Base-by-base conservation (phyloP, 148 eudicot species). In the Rhododendron molle region DNA sequence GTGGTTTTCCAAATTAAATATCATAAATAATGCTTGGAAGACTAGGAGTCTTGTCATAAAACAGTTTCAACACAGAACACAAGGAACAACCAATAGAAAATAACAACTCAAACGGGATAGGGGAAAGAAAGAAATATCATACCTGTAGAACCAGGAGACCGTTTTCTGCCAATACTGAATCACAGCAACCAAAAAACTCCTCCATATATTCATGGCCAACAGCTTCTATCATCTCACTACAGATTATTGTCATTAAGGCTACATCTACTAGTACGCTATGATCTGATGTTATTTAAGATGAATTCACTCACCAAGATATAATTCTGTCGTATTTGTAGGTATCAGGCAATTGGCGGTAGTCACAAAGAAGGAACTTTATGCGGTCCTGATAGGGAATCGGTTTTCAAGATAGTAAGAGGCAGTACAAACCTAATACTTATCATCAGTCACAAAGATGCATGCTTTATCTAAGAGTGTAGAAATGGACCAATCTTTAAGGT, bases 101-200 rank as follows among this genome's bases (percentile, higher is more conserved):
- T 30, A 54, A 9, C 26, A 54, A 56, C 69, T 52, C 18, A 18
- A 52, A 77, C 2, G 38, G 26, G 60, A 21, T 26, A 47, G 72
- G 21, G 28, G 36, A 84, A 83, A 56, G 72, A 40, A 84, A 38
- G 38, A 80, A 47, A 6, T 23, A 71, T 47, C 26, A 10, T 90
- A 97, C 98, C 97, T 96, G 99, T 62, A 95, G 88, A 80, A 97
- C 96, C 28, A 97, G 76, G 79, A 97, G 89, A 2, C 99, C 99
- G 85, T 93, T 86, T 49, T 91, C 85, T 76, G 96, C 98, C 86
- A 97, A 85, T 65, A 87, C 67, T 16, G 94, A 91, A 32, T 97
- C 99, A 74, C 97, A 94, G 69, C 94, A 88, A 6, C 67, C 85
- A 74, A 95, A 95, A 76, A 95, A 97, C 58, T 93, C 95, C 72